A percentile compares a stretch with the other conserved stretches of the same genome.
Evolutionary conservation across 2,329 filamentous ascomycete genomes (phyloP).

Genomic region (Rhynchosporium graminicola): DNA sequence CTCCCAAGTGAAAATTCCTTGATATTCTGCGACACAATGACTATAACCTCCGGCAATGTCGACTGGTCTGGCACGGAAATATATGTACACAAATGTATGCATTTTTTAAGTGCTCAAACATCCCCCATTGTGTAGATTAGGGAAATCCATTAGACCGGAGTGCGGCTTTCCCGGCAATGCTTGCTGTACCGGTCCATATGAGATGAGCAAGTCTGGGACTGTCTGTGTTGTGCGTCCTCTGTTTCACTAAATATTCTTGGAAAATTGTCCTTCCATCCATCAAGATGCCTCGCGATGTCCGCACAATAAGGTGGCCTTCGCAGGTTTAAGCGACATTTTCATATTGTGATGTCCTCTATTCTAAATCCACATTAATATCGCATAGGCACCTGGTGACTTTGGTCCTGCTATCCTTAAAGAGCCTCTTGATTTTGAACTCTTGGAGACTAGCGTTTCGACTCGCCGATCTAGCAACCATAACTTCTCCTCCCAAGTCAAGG

Average conservation of each 20-base stretch:
- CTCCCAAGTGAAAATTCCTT: too few species aligned
- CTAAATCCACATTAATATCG: conserved; percentile 7
- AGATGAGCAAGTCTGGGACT: not conserved
- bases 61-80: not conserved
- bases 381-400: conserved; percentile 30
- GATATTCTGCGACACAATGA: too few species aligned
- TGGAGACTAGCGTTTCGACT: conserved; percentile 53
- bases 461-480: conserved; percentile 38
- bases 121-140: conserved; percentile 24
- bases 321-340: conserved; percentile 27
- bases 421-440: conserved; percentile 31
- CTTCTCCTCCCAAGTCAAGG: conserved; percentile 41
- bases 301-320: conserved; percentile 30
- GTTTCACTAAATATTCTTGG: not conserved
- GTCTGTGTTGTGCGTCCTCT: not conserved
- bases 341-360: not conserved
- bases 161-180: not conserved
- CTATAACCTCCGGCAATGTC: not conserved
- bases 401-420: conserved; percentile 32
- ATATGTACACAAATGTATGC: not conserved
- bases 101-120: conserved; percentile 17
- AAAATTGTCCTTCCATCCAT: not conserved
- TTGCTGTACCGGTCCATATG: conserved; percentile 2
- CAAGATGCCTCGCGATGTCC: conserved; percentile 29
- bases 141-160: conserved; percentile 21